Evolutionary conservation across 495 filamentous ascomycete genomes (phyloP).

Genomic region (Pseudomonodictys pantanalensis): DNA sequence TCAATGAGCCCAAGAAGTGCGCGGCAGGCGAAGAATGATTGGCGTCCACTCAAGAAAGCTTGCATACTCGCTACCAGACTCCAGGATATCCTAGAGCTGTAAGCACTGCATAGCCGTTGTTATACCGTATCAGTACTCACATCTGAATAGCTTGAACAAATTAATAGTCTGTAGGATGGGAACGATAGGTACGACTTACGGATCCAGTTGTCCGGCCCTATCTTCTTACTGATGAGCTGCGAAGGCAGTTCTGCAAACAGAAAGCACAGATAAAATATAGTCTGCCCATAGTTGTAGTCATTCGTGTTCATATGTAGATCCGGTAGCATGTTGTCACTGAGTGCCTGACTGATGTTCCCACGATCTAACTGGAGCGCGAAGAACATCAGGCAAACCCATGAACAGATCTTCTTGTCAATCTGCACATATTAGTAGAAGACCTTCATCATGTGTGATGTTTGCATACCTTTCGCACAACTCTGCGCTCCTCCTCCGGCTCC

Average conservation of each 20-base stretch:
- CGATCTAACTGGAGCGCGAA: conserved; percentile 80
- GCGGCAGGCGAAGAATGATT: conserved; percentile 62
- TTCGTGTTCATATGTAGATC: conserved; percentile 63
- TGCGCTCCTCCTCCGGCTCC: conserved; percentile 66
- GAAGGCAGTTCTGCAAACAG: conserved; percentile 70
- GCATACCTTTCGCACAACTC: conserved; percentile 61
- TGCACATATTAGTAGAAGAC: conserved; percentile 19
- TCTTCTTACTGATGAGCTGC: conserved; percentile 66
- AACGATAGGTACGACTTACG: conserved; percentile 30
- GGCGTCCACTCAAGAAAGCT: conserved; percentile 59
- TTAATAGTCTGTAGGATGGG: background rate
- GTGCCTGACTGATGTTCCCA: conserved; percentile 68
- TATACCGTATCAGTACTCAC: conserved; percentile 32
- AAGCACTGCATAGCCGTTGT: background rate
- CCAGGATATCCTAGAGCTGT: conserved; percentile 54
- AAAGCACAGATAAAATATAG: conserved; percentile 66
- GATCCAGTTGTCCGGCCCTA: conserved; percentile 85
- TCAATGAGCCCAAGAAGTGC: conserved; percentile 70
- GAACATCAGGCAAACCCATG: conserved; percentile 73
- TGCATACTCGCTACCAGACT: conserved; percentile 68
- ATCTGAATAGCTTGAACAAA: conserved; percentile 58
- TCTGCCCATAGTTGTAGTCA: conserved; percentile 76
- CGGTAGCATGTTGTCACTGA: conserved; percentile 68
- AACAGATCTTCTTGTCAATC: conserved; percentile 58
- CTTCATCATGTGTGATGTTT: background rate